phyloP scores from a whole-genome alignment of 805 yeast genomes.

The Ogataea trehaloabstinens region DNA sequence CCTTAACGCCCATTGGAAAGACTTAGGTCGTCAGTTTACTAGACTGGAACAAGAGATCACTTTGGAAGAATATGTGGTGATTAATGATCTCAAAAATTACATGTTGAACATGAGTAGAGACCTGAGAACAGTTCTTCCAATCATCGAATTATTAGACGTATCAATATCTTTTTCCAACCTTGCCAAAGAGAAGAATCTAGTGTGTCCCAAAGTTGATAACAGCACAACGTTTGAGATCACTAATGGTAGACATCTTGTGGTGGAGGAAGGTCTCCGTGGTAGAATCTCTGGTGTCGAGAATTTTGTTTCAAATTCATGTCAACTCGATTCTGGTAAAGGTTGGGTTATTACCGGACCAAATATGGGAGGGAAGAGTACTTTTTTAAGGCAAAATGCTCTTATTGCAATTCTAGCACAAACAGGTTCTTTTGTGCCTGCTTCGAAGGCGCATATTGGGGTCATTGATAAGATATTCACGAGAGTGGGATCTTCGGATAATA shows the following conservation, averaged over 20 bases:
- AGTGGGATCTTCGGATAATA: slow-evolving; percentile 82
- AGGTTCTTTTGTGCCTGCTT: slow-evolving; percentile 73
- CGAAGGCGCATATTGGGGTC: slow-evolving; percentile 59
- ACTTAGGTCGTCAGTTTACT: slow-evolving; percentile 49
- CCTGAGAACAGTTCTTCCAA: slow-evolving; percentile 48
- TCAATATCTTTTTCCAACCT: slow-evolving; percentile 68
- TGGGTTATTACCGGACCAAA: slow-evolving; percentile 87
- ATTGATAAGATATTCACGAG: slow-evolving; percentile 80
- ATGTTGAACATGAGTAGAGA: slow-evolving; percentile 44
- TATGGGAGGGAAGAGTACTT: slow-evolving; percentile 84
- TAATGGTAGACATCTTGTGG: slow-evolving; percentile 82
- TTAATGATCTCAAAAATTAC: slow-evolving; percentile 45
- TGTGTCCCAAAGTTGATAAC: slow-evolving; percentile 60
- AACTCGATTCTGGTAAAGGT: slow-evolving; percentile 29
- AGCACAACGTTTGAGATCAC: slow-evolving; percentile 46
- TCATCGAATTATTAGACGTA: slow-evolving; percentile 65
- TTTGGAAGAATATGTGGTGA: slow-evolving; percentile 51
- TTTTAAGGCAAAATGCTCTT: slow-evolving; percentile 69
- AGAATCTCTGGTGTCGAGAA: slow-evolving; percentile 38
- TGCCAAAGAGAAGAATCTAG: slow-evolving; percentile 65
- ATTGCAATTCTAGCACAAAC: slow-evolving; percentile 69
- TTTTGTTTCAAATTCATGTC: slow-evolving; percentile 49
- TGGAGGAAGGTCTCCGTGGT: slow-evolving; percentile 65
- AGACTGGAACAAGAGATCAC: slow-evolving; percentile 45
- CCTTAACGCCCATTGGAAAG: slow-evolving; percentile 47